A percentile compares a stretch with the other conserved stretches of the same genome.
Evolutionary conservation across 225 moss, liverwort and hornwort species (phyloP).

Genomic region (Thuidium tamariscinum): DNA sequence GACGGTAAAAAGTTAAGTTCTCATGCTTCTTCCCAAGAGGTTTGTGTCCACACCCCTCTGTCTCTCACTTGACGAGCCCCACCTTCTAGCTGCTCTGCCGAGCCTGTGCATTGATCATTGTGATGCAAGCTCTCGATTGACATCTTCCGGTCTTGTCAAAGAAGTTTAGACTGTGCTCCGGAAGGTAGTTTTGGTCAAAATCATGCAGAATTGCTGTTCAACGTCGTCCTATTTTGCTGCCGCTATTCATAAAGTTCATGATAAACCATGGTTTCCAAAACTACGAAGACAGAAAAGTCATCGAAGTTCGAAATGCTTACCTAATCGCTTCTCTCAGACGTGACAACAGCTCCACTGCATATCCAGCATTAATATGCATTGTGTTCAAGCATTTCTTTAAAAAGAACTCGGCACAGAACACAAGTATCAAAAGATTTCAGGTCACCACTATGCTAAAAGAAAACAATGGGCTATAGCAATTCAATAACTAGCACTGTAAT

Average conservation of each 20-base stretch:
- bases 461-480: background rate
- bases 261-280: background rate
- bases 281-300: background rate
- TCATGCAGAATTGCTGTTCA: background rate
- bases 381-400: background rate
- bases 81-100: constrained; percentile 12
- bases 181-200: background rate
- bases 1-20: background rate
- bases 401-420: background rate
- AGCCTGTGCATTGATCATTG: background rate
- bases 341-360: background rate
- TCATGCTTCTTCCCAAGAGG: constrained; percentile 24
- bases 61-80: constrained; percentile 10
- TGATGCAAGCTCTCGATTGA: background rate
- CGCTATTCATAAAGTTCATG: background rate
- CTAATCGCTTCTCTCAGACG: background rate
- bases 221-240: background rate
- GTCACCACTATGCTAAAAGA: background rate
- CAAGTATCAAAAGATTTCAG: background rate
- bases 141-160: background rate
- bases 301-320: background rate
- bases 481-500: background rate
- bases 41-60: constrained; percentile 17
- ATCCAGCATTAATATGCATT: background rate
- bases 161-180: background rate